Percentiles rank a stretch among this genome's conserved stretches.
phyloP scores from a whole-genome alignment of 345 rosid genomes.

The Heritiera littoralis region DNA sequence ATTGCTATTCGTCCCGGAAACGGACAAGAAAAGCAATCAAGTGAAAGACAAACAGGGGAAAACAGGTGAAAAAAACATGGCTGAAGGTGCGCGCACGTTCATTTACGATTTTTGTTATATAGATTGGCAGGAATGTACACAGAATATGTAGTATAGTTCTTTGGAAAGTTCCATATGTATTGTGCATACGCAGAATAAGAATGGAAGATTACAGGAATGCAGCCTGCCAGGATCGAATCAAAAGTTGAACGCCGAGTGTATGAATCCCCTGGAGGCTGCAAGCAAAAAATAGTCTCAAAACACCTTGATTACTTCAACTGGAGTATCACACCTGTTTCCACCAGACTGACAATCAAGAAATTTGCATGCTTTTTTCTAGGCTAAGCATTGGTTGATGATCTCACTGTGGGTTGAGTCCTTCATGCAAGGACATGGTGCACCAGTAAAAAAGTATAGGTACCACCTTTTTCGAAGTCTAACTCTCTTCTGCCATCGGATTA shows the following conservation, averaged over 20 bases:
- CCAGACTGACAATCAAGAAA: slow-evolving; percentile 38
- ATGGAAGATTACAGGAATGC: slow-evolving; percentile 67
- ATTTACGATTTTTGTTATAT: too few species aligned
- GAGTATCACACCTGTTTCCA: slow-evolving; percentile 37
- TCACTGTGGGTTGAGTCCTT: slow-evolving; percentile 37
- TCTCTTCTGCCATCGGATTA: slow-evolving; percentile 47
- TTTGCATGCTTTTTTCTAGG: slow-evolving; percentile 34
- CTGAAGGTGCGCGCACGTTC: too few species aligned
- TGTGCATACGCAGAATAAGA: slow-evolving; percentile 50
- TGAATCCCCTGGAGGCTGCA: slow-evolving; percentile 68
- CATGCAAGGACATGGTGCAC: slow-evolving; percentile 45
- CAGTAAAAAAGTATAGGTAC: slow-evolving; percentile 47
- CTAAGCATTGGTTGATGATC: slow-evolving; percentile 49
- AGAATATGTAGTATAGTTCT: slow-evolving; percentile 38
- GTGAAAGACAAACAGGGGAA: too few species aligned
- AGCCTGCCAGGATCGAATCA: slow-evolving; percentile 61
- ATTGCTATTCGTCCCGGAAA: too few species aligned
- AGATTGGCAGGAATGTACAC: slow-evolving; percentile 44
- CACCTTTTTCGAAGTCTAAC: slow-evolving; percentile 31
- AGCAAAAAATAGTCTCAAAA: slow-evolving; percentile 46
- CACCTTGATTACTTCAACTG: slow-evolving; percentile 41
- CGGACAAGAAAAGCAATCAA: too few species aligned
- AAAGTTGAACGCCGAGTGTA: slow-evolving; percentile 57
- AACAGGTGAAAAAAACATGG: too few species aligned
- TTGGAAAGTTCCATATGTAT: slow-evolving; percentile 56